phyloP scores from a whole-genome alignment of 2,329 filamentous ascomycete genomes.

The Pseudogymnoascus sp. region DNA sequence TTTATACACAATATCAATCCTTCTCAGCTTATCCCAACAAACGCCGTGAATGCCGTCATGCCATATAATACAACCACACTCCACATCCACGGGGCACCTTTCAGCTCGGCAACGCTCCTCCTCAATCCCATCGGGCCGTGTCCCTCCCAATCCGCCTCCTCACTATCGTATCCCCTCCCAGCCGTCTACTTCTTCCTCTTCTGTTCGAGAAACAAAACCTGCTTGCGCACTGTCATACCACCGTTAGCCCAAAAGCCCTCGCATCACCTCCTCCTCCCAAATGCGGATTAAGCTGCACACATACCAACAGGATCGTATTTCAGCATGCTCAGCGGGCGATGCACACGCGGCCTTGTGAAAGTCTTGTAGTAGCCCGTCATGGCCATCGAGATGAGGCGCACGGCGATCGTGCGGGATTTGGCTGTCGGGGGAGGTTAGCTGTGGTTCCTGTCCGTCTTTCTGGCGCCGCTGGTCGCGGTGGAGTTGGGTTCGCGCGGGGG shows the following conservation, averaged over 20 bases:
- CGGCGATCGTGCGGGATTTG: conserved; percentile 86
- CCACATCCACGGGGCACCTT: background rate
- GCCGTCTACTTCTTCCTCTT: conserved; percentile 58
- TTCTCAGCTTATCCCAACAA: conserved; percentile 2
- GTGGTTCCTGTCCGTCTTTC: background rate
- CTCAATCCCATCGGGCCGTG: background rate
- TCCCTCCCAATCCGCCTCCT: background rate
- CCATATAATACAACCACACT: conserved; percentile 1
- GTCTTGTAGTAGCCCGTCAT: conserved; percentile 98
- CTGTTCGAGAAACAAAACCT: conserved; percentile 86
- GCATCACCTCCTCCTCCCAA: background rate
- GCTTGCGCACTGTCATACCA: conserved; percentile 63
- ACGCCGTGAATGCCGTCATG: conserved; percentile 7
- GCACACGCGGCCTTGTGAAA: conserved; percentile 70
- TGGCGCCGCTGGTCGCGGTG: background rate
- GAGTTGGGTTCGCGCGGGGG: background rate
- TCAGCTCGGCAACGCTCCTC: background rate
- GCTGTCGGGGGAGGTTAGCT: conserved; percentile 16
- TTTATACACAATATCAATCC: conserved; percentile 6
- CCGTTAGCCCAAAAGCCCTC: background rate
- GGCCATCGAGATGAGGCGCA: conserved; percentile 96
- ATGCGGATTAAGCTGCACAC: conserved; percentile 21
- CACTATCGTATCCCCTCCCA: background rate
- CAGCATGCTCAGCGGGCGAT: conserved; percentile 87
- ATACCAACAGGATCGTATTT: conserved; percentile 97